A percentile compares a stretch with the other conserved stretches of the same genome.
Evolutionary conservation across 1,284 basidiomycete genomes (phyloP).

Genomic region (Pseudozyma hubeiensis): DNA sequence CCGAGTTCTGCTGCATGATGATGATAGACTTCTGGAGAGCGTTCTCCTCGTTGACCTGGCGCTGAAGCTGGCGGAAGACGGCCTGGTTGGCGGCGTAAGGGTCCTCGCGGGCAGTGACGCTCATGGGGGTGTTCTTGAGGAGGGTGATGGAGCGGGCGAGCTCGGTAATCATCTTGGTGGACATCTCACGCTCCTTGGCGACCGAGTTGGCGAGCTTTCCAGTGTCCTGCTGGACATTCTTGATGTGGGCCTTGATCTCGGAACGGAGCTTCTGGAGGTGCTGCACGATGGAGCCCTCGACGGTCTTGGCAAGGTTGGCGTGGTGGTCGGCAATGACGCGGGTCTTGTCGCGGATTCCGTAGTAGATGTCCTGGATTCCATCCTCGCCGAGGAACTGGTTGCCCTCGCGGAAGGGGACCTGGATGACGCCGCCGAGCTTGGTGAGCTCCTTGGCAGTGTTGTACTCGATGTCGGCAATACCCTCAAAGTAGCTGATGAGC

Average conservation of each 20-base stretch:
- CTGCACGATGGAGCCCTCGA: constrained; percentile 97
- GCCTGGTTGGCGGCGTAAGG: constrained; percentile 83
- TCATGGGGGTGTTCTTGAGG: constrained; percentile 95
- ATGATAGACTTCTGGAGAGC: constrained; percentile 97
- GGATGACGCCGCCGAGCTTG: constrained; percentile 95
- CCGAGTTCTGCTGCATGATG: constrained; percentile 97
- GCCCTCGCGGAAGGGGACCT: constrained; percentile 94
- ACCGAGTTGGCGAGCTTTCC: constrained; percentile 93
- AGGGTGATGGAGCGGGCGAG: constrained; percentile 86
- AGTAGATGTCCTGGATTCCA: constrained; percentile 84
- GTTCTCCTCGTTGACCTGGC: constrained; percentile 93
- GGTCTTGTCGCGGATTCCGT: constrained; percentile 89
- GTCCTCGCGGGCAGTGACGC: constrained; percentile 83
- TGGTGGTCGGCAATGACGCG: constrained; percentile 94
- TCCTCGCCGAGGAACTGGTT: constrained; percentile 73
- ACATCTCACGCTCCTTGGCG: constrained; percentile 91
- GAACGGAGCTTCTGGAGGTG: constrained; percentile 92
- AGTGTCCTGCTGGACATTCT: constrained; percentile 96
- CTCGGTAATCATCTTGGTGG: constrained; percentile 86
- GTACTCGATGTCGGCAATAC: constrained; percentile 73
- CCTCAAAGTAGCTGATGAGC: constrained; percentile 74
- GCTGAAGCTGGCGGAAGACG: constrained; percentile 87
- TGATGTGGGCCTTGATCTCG: constrained; percentile 98
- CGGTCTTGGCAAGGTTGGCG: constrained; percentile 93
- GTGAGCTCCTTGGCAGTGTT: constrained; percentile 93